Conservation (phyloP, 441 rosid species). For the Erodium moschatum region DNA sequence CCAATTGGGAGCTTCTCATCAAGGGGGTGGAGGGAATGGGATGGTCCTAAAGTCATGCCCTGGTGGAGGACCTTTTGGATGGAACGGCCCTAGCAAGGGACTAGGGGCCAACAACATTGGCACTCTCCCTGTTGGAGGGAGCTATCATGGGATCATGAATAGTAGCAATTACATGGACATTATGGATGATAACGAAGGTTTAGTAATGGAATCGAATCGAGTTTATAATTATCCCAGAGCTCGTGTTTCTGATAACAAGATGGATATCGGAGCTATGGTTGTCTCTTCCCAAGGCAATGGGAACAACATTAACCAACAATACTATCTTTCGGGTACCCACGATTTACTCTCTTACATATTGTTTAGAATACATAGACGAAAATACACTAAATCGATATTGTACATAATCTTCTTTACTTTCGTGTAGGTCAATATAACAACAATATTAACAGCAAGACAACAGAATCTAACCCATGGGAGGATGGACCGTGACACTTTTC, state of each 20-base stretch:
- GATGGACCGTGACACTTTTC: too few relatives aligned
- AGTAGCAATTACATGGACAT: neutral
- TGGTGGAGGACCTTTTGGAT: neutral
- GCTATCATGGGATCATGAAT: neutral
- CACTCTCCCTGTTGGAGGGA: neutral
- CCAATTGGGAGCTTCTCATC: neutral
- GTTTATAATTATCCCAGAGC: neutral
- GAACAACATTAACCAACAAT: constrained; percentile 18
- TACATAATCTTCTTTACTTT: too few relatives aligned
- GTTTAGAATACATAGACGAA: too few relatives aligned
- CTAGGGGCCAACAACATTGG: neutral
- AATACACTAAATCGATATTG: too few relatives aligned
- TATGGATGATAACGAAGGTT: neutral
- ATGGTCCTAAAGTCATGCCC: constrained; percentile 5
- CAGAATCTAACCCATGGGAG: too few relatives aligned
- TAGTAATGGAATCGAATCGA: neutral
- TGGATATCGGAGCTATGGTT: too few relatives aligned
- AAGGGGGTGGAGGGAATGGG: neutral
- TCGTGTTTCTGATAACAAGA: too few relatives aligned
- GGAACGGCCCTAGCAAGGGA: neutral
- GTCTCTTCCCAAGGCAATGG: neutral
- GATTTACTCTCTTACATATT: too few relatives aligned
- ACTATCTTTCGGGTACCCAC: constrained; percentile 24
- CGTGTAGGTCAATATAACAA: too few relatives aligned
- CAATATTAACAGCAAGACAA: too few relatives aligned